Evolutionary conservation across 768 basidiomycete species (phyloP).

Genomic region (Agrocybe praecox): DNA sequence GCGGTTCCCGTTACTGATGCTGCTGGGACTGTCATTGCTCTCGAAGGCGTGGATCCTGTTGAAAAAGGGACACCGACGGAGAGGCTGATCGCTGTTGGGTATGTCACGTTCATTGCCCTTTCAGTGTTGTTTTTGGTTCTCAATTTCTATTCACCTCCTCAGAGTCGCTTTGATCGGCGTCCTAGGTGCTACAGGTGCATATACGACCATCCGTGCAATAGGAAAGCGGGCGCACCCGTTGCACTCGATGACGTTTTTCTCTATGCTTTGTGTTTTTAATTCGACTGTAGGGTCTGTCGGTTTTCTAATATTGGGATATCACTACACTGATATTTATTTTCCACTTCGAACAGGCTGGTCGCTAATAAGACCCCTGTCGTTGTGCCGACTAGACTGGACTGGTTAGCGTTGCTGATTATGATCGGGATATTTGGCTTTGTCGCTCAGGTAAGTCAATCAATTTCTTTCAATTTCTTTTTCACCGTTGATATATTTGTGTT

Average conservation of each 20-base stretch:
- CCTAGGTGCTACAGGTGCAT: constrained; percentile 64
- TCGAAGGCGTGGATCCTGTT: constrained; percentile 18
- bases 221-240: constrained; percentile 77
- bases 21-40: constrained; percentile 2
- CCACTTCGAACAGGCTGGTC: constrained; percentile 40
- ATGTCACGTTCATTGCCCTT: background rate
- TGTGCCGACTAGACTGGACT: constrained; percentile 46
- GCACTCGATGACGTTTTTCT: constrained; percentile 72
- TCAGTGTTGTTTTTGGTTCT: too few species aligned
- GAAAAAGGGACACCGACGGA: constrained; percentile 33
- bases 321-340: background rate
- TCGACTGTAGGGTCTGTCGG: constrained; percentile 33
- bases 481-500: background rate
- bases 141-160: background rate
- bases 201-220: constrained; percentile 57
- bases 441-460: constrained; percentile 41
- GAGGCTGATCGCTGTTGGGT: constrained; percentile 36
- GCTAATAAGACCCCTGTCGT: constrained; percentile 40
- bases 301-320: background rate
- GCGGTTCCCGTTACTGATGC: constrained; percentile 6
- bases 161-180: constrained; percentile 72
- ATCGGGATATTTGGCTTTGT: constrained; percentile 57
- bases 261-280: constrained; percentile 51
- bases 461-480: background rate
- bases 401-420: constrained; percentile 47